phyloP scores from a whole-genome alignment of 495 filamentous ascomycete genomes.

The Penicillium roqueforti region DNA sequence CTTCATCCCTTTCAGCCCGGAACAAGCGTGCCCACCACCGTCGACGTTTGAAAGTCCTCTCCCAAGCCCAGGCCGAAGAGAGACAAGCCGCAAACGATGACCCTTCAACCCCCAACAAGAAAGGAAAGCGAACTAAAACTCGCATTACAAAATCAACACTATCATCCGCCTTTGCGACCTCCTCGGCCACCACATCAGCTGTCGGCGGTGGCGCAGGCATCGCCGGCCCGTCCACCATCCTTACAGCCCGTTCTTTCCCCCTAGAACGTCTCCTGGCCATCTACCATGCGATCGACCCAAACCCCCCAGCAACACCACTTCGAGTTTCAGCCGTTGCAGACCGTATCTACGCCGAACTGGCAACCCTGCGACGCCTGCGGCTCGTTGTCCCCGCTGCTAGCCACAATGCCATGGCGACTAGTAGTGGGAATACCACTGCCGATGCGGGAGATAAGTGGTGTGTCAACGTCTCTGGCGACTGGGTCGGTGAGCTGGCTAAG shows the following conservation, averaged over 20 bases:
- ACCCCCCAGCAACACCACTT: slow-evolving; percentile 53
- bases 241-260: slow-evolving; percentile 73
- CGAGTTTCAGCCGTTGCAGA: slow-evolving; percentile 45
- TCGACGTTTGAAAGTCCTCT: slow-evolving; percentile 44
- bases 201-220: slow-evolving; percentile 32
- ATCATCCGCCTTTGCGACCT: slow-evolving; percentile 38
- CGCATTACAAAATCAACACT: slow-evolving; percentile 48
- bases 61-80: slow-evolving; percentile 41
- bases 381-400: slow-evolving; percentile 61
- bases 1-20: slow-evolving; percentile 44
- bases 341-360: slow-evolving; percentile 67
- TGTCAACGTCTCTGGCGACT: slow-evolving; percentile 47
- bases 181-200: slow-evolving; percentile 38
- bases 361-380: slow-evolving; percentile 74
- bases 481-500: slow-evolving; percentile 47
- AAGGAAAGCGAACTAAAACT: slow-evolving; percentile 40
- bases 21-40: slow-evolving; percentile 57
- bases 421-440: slow-evolving; percentile 37
- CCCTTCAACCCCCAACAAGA: slow-evolving; percentile 32
- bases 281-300: slow-evolving; percentile 71
- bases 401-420: slow-evolving; percentile 33
- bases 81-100: slow-evolving; percentile 25
- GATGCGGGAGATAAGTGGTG: slow-evolving; percentile 46
- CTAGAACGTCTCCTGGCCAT: slow-evolving; percentile 87
- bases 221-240: slow-evolving; percentile 67